These are phyloP conservation scores for Teratosphaeria viscida DNA, from an alignment of 2,329 filamentous ascomycete species.

Conservation along the genomic window DNA sequence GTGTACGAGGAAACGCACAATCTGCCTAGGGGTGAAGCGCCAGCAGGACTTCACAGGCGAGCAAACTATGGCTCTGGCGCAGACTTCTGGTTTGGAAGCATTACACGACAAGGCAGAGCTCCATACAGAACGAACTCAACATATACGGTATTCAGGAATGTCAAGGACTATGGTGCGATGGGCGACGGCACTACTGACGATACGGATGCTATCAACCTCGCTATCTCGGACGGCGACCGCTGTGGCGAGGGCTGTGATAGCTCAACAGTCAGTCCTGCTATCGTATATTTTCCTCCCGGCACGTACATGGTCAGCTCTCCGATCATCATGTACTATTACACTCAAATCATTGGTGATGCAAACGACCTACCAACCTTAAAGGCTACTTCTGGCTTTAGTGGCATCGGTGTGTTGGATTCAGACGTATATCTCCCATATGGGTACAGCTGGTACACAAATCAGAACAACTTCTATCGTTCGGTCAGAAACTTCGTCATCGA, in stretches of 20 bases:
- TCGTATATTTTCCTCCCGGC: constrained; percentile 86
- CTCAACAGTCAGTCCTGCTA: constrained; percentile 49
- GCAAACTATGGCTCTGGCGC: constrained; percentile 20
- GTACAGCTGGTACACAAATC: constrained; percentile 24
- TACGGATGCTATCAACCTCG: constrained; percentile 44
- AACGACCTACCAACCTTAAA: constrained; percentile 53
- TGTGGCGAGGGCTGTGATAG: constrained; percentile 12
- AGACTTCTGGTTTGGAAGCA: constrained; percentile 32
- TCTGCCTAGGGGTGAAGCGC: constrained; percentile 1
- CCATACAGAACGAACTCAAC: constrained; percentile 29
- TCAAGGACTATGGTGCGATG: constrained; percentile 33
- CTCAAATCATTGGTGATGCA: constrained; percentile 80
- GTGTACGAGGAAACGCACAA: neutral
- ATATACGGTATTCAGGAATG: constrained; percentile 40
- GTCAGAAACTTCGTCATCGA: constrained; percentile 49
- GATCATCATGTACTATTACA: constrained; percentile 83
- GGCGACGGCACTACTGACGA: constrained; percentile 70
- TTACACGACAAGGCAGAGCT: constrained; percentile 31
- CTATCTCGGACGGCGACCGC: constrained; percentile 19
- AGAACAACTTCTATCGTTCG: constrained; percentile 45
- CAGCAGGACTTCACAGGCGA: constrained; percentile 11
- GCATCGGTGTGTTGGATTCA: constrained; percentile 23
- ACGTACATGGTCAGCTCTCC: constrained; percentile 73
- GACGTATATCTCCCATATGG: constrained; percentile 25
- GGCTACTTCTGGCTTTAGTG: constrained; percentile 21